Conservation (phyloP, 768 basidiomycete genomes). For the Naematelia aurantialba region DNA sequence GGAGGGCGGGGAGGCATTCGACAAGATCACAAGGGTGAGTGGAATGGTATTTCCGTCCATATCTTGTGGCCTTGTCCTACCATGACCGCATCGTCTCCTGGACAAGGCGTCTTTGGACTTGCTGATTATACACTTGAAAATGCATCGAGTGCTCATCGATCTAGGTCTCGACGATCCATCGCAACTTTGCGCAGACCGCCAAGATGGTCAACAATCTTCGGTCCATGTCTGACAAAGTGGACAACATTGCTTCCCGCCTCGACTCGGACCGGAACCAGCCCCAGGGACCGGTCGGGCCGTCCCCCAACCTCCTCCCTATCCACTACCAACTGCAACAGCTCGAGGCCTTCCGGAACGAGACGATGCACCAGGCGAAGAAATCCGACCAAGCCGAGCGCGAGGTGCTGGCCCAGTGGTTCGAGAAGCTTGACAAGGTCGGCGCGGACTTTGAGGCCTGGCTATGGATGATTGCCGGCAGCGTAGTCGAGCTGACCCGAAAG, state of each 20-base stretch:
- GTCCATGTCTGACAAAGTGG: conserved; percentile 84
- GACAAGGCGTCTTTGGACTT: too few relatives aligned
- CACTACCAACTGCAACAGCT: conserved; percentile 90
- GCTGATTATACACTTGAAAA: too few relatives aligned
- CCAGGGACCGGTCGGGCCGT: conserved; percentile 62
- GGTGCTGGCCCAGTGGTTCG: conserved; percentile 61
- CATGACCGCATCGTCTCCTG: too few relatives aligned
- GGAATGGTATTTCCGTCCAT: not conserved
- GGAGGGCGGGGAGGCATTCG: conserved; percentile 70
- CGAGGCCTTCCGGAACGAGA: conserved; percentile 89
- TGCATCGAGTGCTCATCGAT: conserved; percentile 8
- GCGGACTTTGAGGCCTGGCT: conserved; percentile 82
- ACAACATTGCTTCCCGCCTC: conserved; percentile 72
- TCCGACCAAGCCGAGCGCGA: conserved; percentile 68
- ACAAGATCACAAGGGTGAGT: conserved; percentile 85
- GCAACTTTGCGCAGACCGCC: conserved; percentile 90
- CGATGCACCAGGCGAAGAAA: conserved; percentile 83
- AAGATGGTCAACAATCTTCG: conserved; percentile 91
- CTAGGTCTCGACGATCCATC: conserved; percentile 90
- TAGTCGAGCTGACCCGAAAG: conserved; percentile 61
- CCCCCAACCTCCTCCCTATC: conserved; percentile 80
- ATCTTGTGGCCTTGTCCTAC: not conserved
- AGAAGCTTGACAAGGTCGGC: conserved; percentile 74
- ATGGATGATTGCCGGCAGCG: conserved; percentile 53
- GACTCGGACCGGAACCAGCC: conserved; percentile 69